These are phyloP conservation scores for Sisymbrium irio DNA, from an alignment of 345 rosid species.

Conservation along the genomic window DNA sequence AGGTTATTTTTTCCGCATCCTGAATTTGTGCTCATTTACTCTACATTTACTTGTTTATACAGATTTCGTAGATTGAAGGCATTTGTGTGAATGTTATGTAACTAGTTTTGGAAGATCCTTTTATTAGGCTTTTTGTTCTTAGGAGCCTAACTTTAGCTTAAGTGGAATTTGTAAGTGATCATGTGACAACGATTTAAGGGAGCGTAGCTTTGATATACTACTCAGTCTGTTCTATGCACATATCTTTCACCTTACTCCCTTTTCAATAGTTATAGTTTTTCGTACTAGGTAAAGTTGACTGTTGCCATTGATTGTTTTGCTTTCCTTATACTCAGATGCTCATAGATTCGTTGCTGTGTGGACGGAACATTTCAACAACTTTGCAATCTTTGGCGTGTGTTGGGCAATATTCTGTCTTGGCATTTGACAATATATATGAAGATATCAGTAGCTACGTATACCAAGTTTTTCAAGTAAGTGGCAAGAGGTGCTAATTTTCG, in stretches of 20 bases:
- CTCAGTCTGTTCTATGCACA: background rate
- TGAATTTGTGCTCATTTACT: background rate
- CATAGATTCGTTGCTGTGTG: slow-evolving; percentile 53
- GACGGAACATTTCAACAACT: slow-evolving; percentile 64
- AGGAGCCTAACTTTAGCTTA: background rate
- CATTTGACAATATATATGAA: slow-evolving; percentile 53
- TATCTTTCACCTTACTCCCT: background rate
- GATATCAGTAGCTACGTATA: slow-evolving; percentile 52
- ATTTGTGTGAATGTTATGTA: background rate
- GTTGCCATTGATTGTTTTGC: slow-evolving; percentile 14
- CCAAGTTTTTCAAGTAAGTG: slow-evolving; percentile 57
- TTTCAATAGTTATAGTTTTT: background rate
- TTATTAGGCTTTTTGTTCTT: slow-evolving; percentile 7
- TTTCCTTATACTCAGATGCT: slow-evolving; percentile 51
- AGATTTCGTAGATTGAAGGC: slow-evolving; percentile 6
- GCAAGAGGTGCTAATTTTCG: slow-evolving; percentile 28
- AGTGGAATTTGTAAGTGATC: background rate
- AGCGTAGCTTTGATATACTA: background rate
- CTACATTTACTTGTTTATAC: slow-evolving; percentile 8
- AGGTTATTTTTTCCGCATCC: slow-evolving; percentile 46
- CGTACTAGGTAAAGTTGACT: slow-evolving; percentile 16
- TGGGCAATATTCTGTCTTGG: slow-evolving; percentile 58
- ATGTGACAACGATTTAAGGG: slow-evolving; percentile 7
- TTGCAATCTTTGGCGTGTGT: slow-evolving; percentile 90
- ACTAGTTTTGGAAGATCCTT: slow-evolving; percentile 22